Evolutionary conservation across 768 basidiomycete genomes (phyloP).

Genomic region (Boletus huronensis): DNA sequence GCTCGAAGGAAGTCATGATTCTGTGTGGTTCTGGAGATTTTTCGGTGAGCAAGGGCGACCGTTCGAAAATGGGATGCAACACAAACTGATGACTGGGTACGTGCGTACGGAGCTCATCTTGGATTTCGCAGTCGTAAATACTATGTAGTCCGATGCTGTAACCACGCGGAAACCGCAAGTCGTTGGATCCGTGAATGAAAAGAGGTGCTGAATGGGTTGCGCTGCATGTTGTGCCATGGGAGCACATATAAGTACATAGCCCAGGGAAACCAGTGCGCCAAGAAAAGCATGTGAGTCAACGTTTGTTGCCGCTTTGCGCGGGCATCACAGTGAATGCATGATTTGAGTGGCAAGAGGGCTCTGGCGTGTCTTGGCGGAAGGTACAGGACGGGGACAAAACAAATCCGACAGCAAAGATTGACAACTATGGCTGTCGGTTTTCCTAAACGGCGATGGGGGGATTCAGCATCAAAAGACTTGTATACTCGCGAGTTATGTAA

Average conservation of each 20-base stretch:
- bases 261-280: slow-evolving; percentile 12
- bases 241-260: slow-evolving; percentile 2
- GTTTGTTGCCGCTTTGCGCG: background rate
- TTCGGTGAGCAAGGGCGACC: background rate
- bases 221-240: background rate
- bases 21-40: slow-evolving; percentile 8
- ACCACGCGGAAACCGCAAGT: slow-evolving; percentile 5
- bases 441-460: background rate
- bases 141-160: background rate
- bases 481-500: too few species aligned
- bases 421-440: background rate
- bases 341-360: background rate
- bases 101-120: slow-evolving; percentile 13
- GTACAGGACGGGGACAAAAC: background rate
- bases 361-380: background rate
- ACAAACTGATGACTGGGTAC: slow-evolving; percentile 7
- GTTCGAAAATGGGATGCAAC: background rate
- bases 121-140: background rate
- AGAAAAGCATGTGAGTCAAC: slow-evolving; percentile 3
- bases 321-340: background rate
- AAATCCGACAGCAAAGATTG: background rate
- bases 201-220: background rate
- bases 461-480: background rate
- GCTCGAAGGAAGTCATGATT: slow-evolving; percentile 10
- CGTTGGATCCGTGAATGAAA: slow-evolving; percentile 1